phyloP scores from a whole-genome alignment of 768 basidiomycete species.

The Auricularia heimuer region DNA sequence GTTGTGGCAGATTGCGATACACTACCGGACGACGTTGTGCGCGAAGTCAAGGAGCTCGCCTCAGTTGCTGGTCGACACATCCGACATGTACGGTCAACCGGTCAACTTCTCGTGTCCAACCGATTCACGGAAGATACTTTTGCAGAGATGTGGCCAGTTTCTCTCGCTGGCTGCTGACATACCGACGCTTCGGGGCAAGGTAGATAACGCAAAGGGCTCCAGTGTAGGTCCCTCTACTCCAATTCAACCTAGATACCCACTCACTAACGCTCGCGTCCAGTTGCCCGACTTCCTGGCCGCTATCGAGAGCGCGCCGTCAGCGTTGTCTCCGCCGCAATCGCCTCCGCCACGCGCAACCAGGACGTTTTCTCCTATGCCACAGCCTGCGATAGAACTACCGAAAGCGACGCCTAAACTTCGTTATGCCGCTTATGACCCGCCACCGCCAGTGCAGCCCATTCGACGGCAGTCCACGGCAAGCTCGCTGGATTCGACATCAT shows the following conservation, averaged over 20 bases:
- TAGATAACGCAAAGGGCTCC: conserved; percentile 39
- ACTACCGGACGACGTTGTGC: conserved; percentile 36
- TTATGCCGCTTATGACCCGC: conserved; percentile 62
- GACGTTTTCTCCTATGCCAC: conserved; percentile 24
- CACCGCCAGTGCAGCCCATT: conserved; percentile 31
- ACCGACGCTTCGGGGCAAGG: conserved; percentile 34
- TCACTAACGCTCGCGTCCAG: conserved; percentile 26
- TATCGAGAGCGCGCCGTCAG: conserved; percentile 28
- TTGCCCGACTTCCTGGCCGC: conserved; percentile 60
- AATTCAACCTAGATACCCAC: conserved; percentile 5
- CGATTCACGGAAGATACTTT: neutral
- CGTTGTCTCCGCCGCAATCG: conserved; percentile 7
- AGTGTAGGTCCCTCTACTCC: conserved; percentile 35
- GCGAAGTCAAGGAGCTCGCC: conserved; percentile 33
- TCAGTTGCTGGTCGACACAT: conserved; percentile 44
- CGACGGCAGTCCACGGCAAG: conserved; percentile 10
- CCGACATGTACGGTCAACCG: conserved; percentile 34
- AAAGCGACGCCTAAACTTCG: conserved; percentile 34
- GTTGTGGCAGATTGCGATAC: conserved; percentile 49
- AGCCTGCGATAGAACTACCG: neutral
- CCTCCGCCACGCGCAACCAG: conserved; percentile 14
- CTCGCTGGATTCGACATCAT: conserved; percentile 14
- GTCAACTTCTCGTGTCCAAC: neutral
- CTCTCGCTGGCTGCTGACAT: conserved; percentile 36
- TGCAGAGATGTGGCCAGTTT: conserved; percentile 66